phyloP scores from a whole-genome alignment of 768 basidiomycete genomes.

The Tulasnella calospora region DNA sequence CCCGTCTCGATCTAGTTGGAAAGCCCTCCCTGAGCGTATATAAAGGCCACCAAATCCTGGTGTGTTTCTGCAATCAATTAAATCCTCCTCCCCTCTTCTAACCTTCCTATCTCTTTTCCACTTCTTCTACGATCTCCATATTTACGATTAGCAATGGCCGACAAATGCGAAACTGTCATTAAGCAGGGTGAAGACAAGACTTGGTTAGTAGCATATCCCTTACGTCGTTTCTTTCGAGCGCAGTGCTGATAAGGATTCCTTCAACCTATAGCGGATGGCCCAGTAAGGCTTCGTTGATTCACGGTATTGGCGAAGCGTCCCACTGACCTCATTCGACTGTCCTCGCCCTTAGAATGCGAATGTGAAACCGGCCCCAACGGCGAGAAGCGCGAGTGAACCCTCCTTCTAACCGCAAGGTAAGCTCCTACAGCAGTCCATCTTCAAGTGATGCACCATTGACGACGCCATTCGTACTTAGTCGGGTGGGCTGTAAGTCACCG shows the following conservation, averaged over 20 bases:
- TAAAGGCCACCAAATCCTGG: neutral
- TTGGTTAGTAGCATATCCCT: neutral
- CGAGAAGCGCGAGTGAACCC: neutral
- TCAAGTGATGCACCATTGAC: neutral
- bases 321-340: neutral
- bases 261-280: neutral
- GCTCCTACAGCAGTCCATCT: neutral
- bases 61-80: neutral
- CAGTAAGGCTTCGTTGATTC: neutral
- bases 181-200: neutral
- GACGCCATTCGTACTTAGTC: neutral
- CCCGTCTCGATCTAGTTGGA: neutral
- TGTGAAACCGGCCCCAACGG: neutral
- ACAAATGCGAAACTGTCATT: neutral
- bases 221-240: neutral
- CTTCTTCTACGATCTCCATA: neutral
- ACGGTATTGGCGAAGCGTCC: neutral
- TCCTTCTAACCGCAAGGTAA: neutral
- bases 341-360: neutral
- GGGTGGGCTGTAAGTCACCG: neutral
- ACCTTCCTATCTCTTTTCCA: neutral
- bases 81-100: neutral
- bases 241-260: neutral
- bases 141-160: neutral
- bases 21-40: neutral